Conservation (phyloP, 2,329 filamentous ascomycete genomes). For the Aspergillus unguis region DNA sequence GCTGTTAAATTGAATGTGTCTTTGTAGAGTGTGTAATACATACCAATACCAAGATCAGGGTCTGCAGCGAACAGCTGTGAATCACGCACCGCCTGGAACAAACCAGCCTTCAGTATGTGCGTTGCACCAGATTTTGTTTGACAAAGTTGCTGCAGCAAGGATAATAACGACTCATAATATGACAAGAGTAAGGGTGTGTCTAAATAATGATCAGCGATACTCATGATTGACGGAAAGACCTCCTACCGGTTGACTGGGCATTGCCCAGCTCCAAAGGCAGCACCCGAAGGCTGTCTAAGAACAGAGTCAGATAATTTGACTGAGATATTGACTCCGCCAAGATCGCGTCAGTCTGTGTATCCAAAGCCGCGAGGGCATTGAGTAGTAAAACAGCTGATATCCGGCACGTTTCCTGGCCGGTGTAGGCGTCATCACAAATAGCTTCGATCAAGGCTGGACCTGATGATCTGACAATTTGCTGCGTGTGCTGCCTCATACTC, state of each 20-base stretch:
- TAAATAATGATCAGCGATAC: slow-evolving; percentile 21
- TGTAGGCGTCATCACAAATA: slow-evolving; percentile 89
- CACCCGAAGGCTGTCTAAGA: slow-evolving; percentile 80
- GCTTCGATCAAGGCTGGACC: slow-evolving; percentile 80
- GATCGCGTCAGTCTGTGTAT: slow-evolving; percentile 66
- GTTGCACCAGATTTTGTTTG: slow-evolving; percentile 82
- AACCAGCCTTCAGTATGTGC: slow-evolving; percentile 80
- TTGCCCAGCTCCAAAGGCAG: slow-evolving; percentile 70
- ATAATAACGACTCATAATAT: slow-evolving; percentile 70
- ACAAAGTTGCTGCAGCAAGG: slow-evolving; percentile 77
- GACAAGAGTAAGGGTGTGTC: slow-evolving; percentile 56
- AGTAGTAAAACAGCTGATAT: slow-evolving; percentile 84
- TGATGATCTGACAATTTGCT: slow-evolving; percentile 71
- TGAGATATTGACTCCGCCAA: slow-evolving; percentile 77
- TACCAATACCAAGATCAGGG: slow-evolving; percentile 80
- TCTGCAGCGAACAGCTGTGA: slow-evolving; percentile 87
- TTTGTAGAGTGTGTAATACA: slow-evolving; percentile 16
- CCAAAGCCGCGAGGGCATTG: slow-evolving; percentile 70
- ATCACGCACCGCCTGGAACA: slow-evolving; percentile 76
- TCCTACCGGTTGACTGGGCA: slow-evolving; percentile 55
- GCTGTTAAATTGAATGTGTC: slow-evolving; percentile 17
- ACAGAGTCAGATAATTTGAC: slow-evolving; percentile 85
- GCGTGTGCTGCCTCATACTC: slow-evolving; percentile 49
- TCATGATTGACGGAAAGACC: neutral
- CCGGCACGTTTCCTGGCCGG: slow-evolving; percentile 75